These are phyloP conservation scores for Scheffersomyces coipomensis DNA, from an alignment of 805 yeast genomes.

Conservation along the genomic window DNA sequence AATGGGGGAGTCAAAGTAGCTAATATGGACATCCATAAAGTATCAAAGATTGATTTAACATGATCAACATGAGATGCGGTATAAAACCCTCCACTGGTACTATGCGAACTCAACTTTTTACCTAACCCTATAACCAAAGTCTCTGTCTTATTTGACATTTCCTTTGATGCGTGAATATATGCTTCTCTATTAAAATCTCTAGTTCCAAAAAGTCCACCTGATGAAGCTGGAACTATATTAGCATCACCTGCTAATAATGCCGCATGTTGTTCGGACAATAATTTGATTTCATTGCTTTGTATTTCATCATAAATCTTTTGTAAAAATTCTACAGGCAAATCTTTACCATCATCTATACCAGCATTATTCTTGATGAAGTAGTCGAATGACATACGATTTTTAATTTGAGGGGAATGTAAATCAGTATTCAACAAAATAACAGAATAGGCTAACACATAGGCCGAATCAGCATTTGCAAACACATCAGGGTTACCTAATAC, in stretches of 20 bases:
- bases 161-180: conserved; percentile 87
- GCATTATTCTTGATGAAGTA: conserved; percentile 84
- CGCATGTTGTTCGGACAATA: conserved; percentile 91
- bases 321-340: conserved; percentile 73
- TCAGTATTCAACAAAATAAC: conserved; percentile 93
- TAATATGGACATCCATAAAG: conserved; percentile 93
- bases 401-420: conserved; percentile 84
- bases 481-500: conserved; percentile 84
- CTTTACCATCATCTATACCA: conserved; percentile 90
- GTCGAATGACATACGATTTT: conserved; percentile 81
- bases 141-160: conserved; percentile 87
- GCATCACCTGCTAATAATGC: conserved; percentile 73
- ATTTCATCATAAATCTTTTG: conserved; percentile 75
- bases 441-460: conserved; percentile 89
- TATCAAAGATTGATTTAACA: conserved; percentile 89
- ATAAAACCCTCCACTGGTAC: conserved; percentile 52
- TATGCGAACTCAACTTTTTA: conserved; percentile 36
- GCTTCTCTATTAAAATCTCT: conserved; percentile 76
- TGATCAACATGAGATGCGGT: conserved; percentile 87
- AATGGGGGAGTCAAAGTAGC: conserved; percentile 95
- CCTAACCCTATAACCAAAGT: conserved; percentile 70
- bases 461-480: conserved; percentile 91
- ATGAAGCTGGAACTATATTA: conserved; percentile 23
- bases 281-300: conserved; percentile 77
- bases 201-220: conserved; percentile 62